Evolutionary conservation across 2,329 filamentous ascomycete species (phyloP), one percentile per base, ranked within the genome.

Genomic region (Sporothrix phasma): DNA sequence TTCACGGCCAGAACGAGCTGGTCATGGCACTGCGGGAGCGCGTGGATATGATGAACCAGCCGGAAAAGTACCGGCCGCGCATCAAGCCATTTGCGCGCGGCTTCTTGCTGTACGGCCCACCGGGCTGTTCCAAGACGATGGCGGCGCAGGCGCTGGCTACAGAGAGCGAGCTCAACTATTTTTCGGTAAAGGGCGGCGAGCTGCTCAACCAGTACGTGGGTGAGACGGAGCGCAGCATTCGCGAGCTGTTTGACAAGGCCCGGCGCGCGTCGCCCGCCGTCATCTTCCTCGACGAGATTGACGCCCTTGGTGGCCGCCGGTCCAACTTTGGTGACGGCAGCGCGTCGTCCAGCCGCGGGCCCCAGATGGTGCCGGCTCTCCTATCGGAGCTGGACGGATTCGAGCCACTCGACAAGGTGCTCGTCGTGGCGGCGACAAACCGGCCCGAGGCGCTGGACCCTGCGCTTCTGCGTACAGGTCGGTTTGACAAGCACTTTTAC

Each of bases 341-440:
- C 7, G 70, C 72, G 3, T 70, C 72, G 17, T 73, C 74, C 53
- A 71, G 71, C 43, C 75, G 77, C 24, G 84, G 87, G 1, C 81
- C 96, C 56, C 94, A 97, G 72, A 89, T 96, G 51, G 83, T 97
- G 15, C 92, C 92, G 0, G 95, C 92, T 1, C 78, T 97, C 31
- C 82, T 97, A 5, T 96, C 92, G 66, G 93, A 97, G 73, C 95
- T 97, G 88, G 93, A 97, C 72, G 93, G 93, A 54, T 96, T 97
- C 69, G 91, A 96, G 74, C 81, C 87, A 45, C 80, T 95, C 22
- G 87, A 87, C 63, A 89, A 89, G 64, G 92, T 97, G 0, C 83
- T 95, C 65, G 88, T 97, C 15, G 84, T 97, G 19, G 93, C 90
- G 0, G 93, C 93, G 2, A 97, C 93, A 0, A 97, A 97, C 76